Base-by-base conservation (phyloP, 2,329 filamentous ascomycete species). In the Ambrosiella xylebori region DNA sequence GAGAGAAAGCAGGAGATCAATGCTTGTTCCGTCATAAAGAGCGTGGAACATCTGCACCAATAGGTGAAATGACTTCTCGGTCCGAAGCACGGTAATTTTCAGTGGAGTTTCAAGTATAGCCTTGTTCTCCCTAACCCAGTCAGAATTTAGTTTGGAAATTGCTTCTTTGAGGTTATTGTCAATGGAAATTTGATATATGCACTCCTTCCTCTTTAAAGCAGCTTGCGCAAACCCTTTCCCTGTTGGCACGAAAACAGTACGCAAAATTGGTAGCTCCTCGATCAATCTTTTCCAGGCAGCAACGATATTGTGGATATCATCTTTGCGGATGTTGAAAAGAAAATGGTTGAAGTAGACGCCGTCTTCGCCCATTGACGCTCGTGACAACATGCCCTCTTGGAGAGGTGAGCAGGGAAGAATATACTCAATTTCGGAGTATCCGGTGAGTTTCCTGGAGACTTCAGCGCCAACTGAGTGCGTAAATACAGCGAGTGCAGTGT, bases 381-480 rank as follows among this genome's bases (percentile, higher is more conserved):
- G 78, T 5, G 85, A 84, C 54, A 95, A 80, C 73, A 96, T 91
- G 0, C 89, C 90, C 66, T 91, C 81, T 65, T 96, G 90, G 0
- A 95, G 71, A 0, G 89, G 79, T 0, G 90, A 94, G 66, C 90
- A 95, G 3, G 89, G 90, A 0, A 81, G 81, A 56, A 95, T 79
- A 59, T 80, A 79, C 65, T 93, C 85, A 8, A 95, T 76, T 1
- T 81, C 72, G 5, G 69, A 67, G 0, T 71, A 64, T 1, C 84
- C 62, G 0, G 69, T 68, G 0, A 95, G 70, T 2, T 72, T 68
- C 6, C 72, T 71, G 15, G 78, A 79, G 6, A 79, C 75, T 6
- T 68, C 63, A 9, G 75, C 69, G 4, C 75, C 71, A 66, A 88
- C 74, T 56, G 76, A 76, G 63, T 88, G 83, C 11, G 75, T 74